Base-by-base conservation (phyloP, 495 filamentous ascomycete genomes). In the Aspergillus nidulans region DNA sequence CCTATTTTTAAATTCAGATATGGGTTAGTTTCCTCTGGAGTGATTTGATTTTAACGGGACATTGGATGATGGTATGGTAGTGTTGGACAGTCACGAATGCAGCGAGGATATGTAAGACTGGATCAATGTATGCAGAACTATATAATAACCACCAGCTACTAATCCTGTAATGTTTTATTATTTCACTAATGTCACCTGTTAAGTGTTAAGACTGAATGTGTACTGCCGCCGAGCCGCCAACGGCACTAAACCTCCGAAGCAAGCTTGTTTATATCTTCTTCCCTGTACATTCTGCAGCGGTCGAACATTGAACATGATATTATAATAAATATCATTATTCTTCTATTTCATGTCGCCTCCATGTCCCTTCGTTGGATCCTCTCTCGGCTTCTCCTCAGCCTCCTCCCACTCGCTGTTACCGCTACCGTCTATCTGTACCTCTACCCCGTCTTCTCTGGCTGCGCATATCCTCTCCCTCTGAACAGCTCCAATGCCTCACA, bases 401-500 rank as follows among this genome's bases (percentile, higher is more conserved):
- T 95, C 44, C 58, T 91, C 42, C 85, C 88, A n/a, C 67, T 91
- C 49, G 82, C 86, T 50, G 58, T 92, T 52, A 67, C 82, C 52
- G 77, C 78, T 57, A 90, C 87, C 51, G 52, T 84, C 56, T 92
- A 90, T 70, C 80, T 98, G 48, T 96, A 97, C 72, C 76, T 91
- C 57, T 98, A 95, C 73, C 92, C 94, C 4, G 64, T 90, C 58
- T 84, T 96, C 64, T 81, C 85, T 52, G 77, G 79, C 64, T 98
- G 94, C 77, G 83, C 82, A 41, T 97, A 97, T 70, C 89, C 90
- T 21, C 64, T 84, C 7, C 77, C 84, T 48, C 36, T 53, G 53
- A 53, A 57, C 28, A 28, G 62, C 4, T 30, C 40, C 53, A 42
- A 44, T 28, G 54, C 25, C 1, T 16, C 45, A 16, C 32, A 46